phyloP scores from a whole-genome alignment of 2,329 filamentous ascomycete genomes.

The Coniella vitis region DNA sequence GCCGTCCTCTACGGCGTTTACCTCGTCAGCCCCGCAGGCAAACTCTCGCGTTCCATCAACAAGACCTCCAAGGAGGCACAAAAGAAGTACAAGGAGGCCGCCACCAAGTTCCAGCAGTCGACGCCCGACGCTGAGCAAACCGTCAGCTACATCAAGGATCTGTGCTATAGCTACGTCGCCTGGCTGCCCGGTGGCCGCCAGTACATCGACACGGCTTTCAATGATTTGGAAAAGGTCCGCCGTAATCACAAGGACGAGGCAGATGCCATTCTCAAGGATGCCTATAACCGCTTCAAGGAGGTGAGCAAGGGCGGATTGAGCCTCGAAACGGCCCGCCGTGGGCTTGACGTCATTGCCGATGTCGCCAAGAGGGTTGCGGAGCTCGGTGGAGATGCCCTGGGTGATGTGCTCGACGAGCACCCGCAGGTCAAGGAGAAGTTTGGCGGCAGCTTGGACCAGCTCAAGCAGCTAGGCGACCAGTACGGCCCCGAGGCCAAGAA shows the following conservation, averaged over 20 bases:
- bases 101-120: constrained; percentile 52
- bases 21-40: constrained; percentile 29
- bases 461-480: constrained; percentile 62
- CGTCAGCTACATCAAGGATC: constrained; percentile 56
- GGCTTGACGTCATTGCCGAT: constrained; percentile 57
- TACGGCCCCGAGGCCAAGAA: constrained; percentile 73
- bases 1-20: constrained; percentile 13
- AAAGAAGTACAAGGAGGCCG: constrained; percentile 52
- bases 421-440: constrained; percentile 66
- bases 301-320: constrained; percentile 54
- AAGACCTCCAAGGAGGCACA: constrained; percentile 46
- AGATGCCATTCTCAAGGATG: constrained; percentile 58
- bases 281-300: constrained; percentile 60
- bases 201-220: constrained; percentile 64
- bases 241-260: constrained; percentile 64
- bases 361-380: constrained; percentile 51
- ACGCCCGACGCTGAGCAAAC: constrained; percentile 63
- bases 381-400: constrained; percentile 55
- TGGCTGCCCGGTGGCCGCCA: constrained; percentile 65
- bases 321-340: constrained; percentile 53
- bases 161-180: constrained; percentile 60
- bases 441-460: constrained; percentile 58
- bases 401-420: constrained; percentile 66
- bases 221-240: constrained; percentile 62
- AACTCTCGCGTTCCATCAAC: constrained; percentile 18